Percentiles rank a stretch among this genome's conserved stretches.
Conservation (phyloP, 2,329 filamentous ascomycete genomes). For the Ascochyta clinopodiicola region DNA sequence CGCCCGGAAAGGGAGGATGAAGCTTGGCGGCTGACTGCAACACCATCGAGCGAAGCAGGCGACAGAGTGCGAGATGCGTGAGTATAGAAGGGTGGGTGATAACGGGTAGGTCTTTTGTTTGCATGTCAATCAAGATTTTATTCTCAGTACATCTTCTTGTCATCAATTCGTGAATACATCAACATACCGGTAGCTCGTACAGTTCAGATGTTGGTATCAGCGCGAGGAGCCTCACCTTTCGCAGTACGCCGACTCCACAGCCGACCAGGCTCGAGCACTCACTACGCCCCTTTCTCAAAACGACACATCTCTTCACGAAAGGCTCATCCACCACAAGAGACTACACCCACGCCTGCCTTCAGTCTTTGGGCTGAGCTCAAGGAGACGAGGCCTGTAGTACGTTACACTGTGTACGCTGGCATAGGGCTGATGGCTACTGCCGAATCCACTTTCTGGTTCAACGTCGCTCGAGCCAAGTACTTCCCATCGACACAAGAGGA, state of each 20-base stretch:
- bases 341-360: constrained; percentile 5
- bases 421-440: constrained; percentile 29
- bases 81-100: constrained; percentile 11
- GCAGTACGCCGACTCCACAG: constrained; percentile 10
- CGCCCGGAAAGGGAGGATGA: constrained; percentile 27
- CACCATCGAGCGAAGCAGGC: constrained; percentile 11
- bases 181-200: background rate
- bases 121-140: background rate
- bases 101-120: background rate
- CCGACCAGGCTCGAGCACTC: constrained; percentile 1
- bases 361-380: constrained; percentile 28
- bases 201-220: constrained; percentile 14
- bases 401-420: constrained; percentile 36
- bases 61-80: constrained; percentile 11
- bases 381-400: constrained; percentile 18
- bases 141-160: background rate
- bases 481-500: constrained; percentile 26
- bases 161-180: background rate
- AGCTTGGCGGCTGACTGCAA: constrained; percentile 27
- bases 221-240: constrained; percentile 15
- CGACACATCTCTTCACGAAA: constrained; percentile 3
- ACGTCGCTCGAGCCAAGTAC: constrained; percentile 35
- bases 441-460: constrained; percentile 40
- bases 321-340: background rate
- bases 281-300: background rate